phyloP scores from a whole-genome alignment of 306 rosid species.

The Phaseolus lunatus region DNA sequence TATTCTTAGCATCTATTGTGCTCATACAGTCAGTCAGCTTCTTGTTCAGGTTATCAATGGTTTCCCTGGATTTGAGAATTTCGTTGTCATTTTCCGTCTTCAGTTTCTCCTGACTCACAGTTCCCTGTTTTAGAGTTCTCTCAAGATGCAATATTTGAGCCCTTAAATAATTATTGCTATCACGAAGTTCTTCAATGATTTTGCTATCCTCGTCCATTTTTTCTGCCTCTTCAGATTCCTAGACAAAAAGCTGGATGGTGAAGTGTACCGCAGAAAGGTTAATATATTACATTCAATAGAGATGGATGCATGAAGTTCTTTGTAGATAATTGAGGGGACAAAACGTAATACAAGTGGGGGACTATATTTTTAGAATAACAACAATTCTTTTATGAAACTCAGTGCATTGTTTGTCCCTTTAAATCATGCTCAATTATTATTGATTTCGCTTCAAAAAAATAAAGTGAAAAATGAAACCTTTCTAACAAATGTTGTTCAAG shows the following conservation, averaged over 20 bases:
- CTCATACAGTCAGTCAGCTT: slow-evolving; percentile 71
- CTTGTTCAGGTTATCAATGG: slow-evolving; percentile 77
- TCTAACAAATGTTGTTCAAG: slow-evolving; percentile 94
- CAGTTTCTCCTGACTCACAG: slow-evolving; percentile 69
- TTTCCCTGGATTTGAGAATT: slow-evolving; percentile 67
- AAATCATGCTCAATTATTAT: slow-evolving; percentile 22
- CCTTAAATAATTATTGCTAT: slow-evolving; percentile 65
- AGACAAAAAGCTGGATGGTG: slow-evolving; percentile 40
- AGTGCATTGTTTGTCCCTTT: slow-evolving; percentile 14
- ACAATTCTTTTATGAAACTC: not conserved
- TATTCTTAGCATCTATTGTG: slow-evolving; percentile 80
- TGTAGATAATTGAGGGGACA: slow-evolving; percentile 22
- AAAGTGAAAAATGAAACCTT: slow-evolving; percentile 63
- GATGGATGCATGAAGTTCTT: slow-evolving; percentile 17
- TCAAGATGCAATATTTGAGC: slow-evolving; percentile 74
- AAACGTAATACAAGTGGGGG: slow-evolving; percentile 1
- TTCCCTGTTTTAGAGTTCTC: slow-evolving; percentile 80
- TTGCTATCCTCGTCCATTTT: slow-evolving; percentile 98
- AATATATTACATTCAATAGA: slow-evolving; percentile 15
- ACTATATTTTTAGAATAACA: slow-evolving; percentile 15
- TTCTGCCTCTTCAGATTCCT: slow-evolving; percentile 97
- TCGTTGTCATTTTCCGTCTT: slow-evolving; percentile 65
- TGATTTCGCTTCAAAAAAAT: slow-evolving; percentile 14
- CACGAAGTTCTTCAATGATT: slow-evolving; percentile 81
- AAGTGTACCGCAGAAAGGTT: slow-evolving; percentile 25